Conservation (phyloP, 2,329 filamentous ascomycete species). For the Alternaria brassicae region DNA sequence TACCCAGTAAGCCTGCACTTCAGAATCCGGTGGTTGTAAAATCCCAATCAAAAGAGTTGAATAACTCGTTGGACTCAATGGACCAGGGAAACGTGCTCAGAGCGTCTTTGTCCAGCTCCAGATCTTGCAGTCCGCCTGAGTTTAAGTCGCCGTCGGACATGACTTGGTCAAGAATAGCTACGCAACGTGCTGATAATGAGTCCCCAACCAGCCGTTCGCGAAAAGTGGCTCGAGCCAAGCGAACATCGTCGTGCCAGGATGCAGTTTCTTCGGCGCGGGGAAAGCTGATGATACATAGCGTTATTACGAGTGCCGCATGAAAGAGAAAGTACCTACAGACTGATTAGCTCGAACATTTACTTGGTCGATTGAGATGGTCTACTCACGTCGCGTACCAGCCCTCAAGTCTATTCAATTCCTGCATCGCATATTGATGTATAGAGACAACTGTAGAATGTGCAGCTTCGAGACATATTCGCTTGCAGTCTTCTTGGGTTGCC, state of each 20-base stretch:
- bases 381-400: constrained; percentile 40
- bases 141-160: constrained; percentile 29
- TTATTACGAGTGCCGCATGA: constrained; percentile 34
- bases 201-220: constrained; percentile 31
- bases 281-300: constrained; percentile 36
- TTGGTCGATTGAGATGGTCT: neutral
- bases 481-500: constrained; percentile 31
- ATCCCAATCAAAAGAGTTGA: constrained; percentile 36
- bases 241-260: constrained; percentile 32
- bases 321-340: constrained; percentile 32
- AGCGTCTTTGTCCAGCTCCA: constrained; percentile 27
- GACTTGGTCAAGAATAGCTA: constrained; percentile 35
- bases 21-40: constrained; percentile 27
- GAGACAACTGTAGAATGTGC: constrained; percentile 34
- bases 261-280: constrained; percentile 22
- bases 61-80: constrained; percentile 33
- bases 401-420: constrained; percentile 29
- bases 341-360: neutral
- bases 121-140: constrained; percentile 24
- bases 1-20: neutral
- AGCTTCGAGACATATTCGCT: constrained; percentile 33
- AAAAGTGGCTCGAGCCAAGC: constrained; percentile 30
- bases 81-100: constrained; percentile 37
- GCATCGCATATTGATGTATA: constrained; percentile 30
- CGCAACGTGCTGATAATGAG: constrained; percentile 35